A percentile compares a stretch with the other conserved stretches of the same genome.
Conservation (phyloP, 2,329 filamentous ascomycete genomes). For the Penicillium sp. region DNA sequence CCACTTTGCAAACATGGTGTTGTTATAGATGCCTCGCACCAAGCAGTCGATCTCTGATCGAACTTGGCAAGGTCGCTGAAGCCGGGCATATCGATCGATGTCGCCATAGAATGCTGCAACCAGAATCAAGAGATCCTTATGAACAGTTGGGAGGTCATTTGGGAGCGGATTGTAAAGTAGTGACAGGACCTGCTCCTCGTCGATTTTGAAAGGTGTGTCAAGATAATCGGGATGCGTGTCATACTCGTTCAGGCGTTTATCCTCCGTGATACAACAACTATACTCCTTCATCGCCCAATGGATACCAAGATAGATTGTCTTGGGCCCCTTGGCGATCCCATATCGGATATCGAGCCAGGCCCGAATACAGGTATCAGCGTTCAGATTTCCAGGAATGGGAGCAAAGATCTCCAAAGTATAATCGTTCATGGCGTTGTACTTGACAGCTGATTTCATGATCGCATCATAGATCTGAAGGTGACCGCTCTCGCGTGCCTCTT, state of each 20-base stretch:
- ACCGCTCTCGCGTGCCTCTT: slow-evolving; percentile 36
- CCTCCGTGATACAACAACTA: neutral
- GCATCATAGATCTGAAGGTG: slow-evolving; percentile 29
- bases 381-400: neutral
- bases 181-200: neutral
- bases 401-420: slow-evolving; percentile 19
- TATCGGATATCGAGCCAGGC: neutral
- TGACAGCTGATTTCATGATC: slow-evolving; percentile 28
- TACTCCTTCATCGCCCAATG: neutral
- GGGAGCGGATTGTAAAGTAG: neutral
- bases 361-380: neutral
- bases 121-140: neutral
- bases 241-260: neutral
- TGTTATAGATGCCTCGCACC: neutral
- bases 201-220: neutral
- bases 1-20: neutral
- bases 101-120: neutral
- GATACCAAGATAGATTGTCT: no score
- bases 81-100: neutral
- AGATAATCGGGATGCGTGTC: neutral
- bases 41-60: neutral
- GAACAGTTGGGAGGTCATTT: neutral
- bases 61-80: neutral
- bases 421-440: slow-evolving; percentile 41
- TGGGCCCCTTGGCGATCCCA: neutral